Evolutionary conservation across 2,329 filamentous ascomycete genomes (phyloP), one percentile per base, ranked within the genome.

Genomic region (Lomentospora prolificans): DNA sequence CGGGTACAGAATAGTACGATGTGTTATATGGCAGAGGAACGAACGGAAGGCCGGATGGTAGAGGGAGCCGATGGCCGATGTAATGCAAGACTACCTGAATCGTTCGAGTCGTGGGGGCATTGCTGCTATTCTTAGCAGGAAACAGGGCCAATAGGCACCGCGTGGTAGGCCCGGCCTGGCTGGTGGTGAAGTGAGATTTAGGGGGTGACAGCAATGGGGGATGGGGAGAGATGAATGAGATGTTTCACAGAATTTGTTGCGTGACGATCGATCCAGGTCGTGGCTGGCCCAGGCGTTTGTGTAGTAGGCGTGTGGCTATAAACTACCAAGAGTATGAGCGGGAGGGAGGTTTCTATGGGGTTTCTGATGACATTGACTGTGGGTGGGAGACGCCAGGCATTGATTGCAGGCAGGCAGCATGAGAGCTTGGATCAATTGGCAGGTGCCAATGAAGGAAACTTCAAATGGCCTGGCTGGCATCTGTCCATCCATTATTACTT

Each of bases 101-200:
- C 7, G 44, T 48, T 25, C 44, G 44, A 48, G 44, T 4, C 44
- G 44, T 48, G 44, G 44, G 44, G 44, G 17, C 17, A n/a, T 51
- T 31, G 25, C 24, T 17, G 24, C 48, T 51, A 51, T 51, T 51
- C 48, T 51, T 51, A 30, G 48, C 28, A 51, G 48, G 48, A 28
- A 28, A 28, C 36, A 36, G n/a, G 10, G 31, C 25, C 30, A 22
- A 27, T 10, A 8, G 14, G 25, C 44, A 54, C 44, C 51, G 51
- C 50, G 50, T 52, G 50, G 39, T n/a, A n/a, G n/a, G n/a, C n/a
- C n/a, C n/a, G n/a, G n/a, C n/a, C n/a, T n/a, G n/a, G n/a, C n/a
- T n/a, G n/a, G n/a, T n/a, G n/a, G n/a, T n/a, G n/a, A n/a, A n/a
- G n/a, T n/a, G n/a, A 36, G 30, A 31, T 50, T 33, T n/a, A 36